Evolutionary conservation across 768 basidiomycete species (phyloP), one percentile per base, ranked within the genome.

Genomic region (Thelephora aurantiotincta): DNA sequence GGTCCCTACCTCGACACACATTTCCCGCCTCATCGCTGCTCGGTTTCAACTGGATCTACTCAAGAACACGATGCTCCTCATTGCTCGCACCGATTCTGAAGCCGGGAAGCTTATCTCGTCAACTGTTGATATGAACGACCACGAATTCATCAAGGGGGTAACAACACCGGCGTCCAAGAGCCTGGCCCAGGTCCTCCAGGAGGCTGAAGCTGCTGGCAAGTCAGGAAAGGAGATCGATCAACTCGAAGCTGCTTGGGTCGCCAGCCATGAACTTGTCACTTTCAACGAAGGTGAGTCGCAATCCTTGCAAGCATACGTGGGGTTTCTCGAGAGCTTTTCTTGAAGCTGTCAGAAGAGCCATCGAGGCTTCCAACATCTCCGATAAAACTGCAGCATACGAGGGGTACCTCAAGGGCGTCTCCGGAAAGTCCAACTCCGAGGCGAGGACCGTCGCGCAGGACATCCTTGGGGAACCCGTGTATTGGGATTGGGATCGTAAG

Each of bases 41-140:
- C 80, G 91, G 16, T 89, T 93, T 68, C 90, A 94, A 66, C 74
- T 90, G 50, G 93, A 97, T 62, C 70, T 97, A 50, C 71, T 96
- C 57, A 83, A 87, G 59, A 82, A 80, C 48, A 84, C 86, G 3
- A 87, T 89, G 80, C 74, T 91, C 35, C 65, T 91, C 52, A 89
- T 97, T 51, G 91, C 91, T 11, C 80, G 93, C 44, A 93, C 92
- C 1, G 93, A 97, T 60, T 81, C 91, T 18, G 88, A 94, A 63
- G 85, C 82, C 14, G 88, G 75, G 38, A 83, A 80, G 60, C 76
- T 94, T 33, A 71, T 97, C 48, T 83, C 85, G 5, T 85, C 83
- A 19, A 89, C 80, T 44, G 72, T 94, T 26, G 93, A 96, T 58
- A 62, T 75, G 43, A 69, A 71, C 26, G 93, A 97, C 65, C 89